Conservation (phyloP, 1,284 basidiomycete species). For the Neolentinus lepideus region DNA sequence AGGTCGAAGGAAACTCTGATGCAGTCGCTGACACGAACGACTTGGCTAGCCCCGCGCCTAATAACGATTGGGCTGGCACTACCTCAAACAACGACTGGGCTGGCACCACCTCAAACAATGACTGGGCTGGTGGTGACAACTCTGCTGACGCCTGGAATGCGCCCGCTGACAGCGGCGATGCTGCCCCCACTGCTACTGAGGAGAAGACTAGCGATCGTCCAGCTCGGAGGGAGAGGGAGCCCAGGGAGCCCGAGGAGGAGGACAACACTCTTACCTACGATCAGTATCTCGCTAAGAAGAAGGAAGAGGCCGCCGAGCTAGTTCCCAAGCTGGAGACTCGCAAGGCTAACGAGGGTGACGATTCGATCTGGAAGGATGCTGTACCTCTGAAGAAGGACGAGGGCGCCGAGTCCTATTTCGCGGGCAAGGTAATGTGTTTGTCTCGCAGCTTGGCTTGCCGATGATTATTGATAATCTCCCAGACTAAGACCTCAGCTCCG, state of each 20-base stretch:
- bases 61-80: slow-evolving; percentile 14
- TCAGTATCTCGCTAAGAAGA: slow-evolving; percentile 75
- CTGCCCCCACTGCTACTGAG: slow-evolving; percentile 25
- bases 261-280: slow-evolving; percentile 89
- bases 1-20: slow-evolving; percentile 44
- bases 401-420: slow-evolving; percentile 62
- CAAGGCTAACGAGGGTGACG: slow-evolving; percentile 65
- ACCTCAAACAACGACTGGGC: slow-evolving; percentile 47
- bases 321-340: slow-evolving; percentile 70
- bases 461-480: neutral
- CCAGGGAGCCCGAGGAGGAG: slow-evolving; percentile 72
- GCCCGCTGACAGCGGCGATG: slow-evolving; percentile 25
- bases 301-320: slow-evolving; percentile 41
- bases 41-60: slow-evolving; percentile 34
- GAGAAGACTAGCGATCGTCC: slow-evolving; percentile 33
- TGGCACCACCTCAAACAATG: slow-evolving; percentile 20
- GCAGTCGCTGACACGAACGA: slow-evolving; percentile 33
- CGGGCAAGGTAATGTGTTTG: slow-evolving; percentile 54
- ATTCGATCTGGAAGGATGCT: slow-evolving; percentile 54
- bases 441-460: slow-evolving; percentile 6
- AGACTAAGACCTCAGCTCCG: slow-evolving; percentile 48
- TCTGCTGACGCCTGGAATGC: slow-evolving; percentile 31
- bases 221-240: slow-evolving; percentile 34
- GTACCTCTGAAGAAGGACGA: slow-evolving; percentile 53
- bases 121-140: slow-evolving; percentile 18